phyloP scores from a whole-genome alignment of 345 rosid species.

The Gossypium herbaceum region DNA sequence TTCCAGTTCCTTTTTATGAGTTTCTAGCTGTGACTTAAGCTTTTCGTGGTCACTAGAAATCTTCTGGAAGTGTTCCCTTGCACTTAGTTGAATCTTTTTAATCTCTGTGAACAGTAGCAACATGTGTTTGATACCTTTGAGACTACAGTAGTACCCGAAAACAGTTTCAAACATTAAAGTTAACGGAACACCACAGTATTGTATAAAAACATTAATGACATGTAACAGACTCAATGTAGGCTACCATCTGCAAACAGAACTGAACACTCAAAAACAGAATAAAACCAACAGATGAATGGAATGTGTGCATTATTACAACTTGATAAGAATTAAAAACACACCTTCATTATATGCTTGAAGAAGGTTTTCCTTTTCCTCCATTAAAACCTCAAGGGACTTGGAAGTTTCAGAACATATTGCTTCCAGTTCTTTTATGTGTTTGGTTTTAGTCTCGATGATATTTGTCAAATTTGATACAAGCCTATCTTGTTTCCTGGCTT shows the following conservation, averaged over 20 bases:
- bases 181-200: neutral
- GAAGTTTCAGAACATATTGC: conserved; percentile 54
- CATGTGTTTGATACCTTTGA: conserved; percentile 4
- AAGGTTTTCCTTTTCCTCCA: conserved; percentile 74
- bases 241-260: neutral
- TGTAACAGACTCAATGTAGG: neutral
- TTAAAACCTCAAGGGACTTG: conserved; percentile 34
- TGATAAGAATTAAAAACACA: conserved; percentile 21
- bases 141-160: neutral
- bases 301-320: neutral
- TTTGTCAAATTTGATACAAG: conserved; percentile 56
- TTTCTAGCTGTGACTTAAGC: conserved; percentile 65
- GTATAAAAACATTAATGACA: neutral
- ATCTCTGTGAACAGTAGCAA: conserved; percentile 52
- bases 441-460: conserved; percentile 47
- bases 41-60: conserved; percentile 82
- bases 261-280: neutral
- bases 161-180: neutral
- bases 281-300: neutral
- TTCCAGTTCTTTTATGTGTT: conserved; percentile 52
- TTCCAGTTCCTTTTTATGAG: conserved; percentile 74
- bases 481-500: conserved; percentile 67
- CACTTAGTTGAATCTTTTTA: conserved; percentile 62
- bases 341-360: conserved; percentile 77
- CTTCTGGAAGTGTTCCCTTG: conserved; percentile 70